Base-by-base conservation (phyloP, 768 basidiomycete genomes). In the Dacryopinax spathularia region DNA sequence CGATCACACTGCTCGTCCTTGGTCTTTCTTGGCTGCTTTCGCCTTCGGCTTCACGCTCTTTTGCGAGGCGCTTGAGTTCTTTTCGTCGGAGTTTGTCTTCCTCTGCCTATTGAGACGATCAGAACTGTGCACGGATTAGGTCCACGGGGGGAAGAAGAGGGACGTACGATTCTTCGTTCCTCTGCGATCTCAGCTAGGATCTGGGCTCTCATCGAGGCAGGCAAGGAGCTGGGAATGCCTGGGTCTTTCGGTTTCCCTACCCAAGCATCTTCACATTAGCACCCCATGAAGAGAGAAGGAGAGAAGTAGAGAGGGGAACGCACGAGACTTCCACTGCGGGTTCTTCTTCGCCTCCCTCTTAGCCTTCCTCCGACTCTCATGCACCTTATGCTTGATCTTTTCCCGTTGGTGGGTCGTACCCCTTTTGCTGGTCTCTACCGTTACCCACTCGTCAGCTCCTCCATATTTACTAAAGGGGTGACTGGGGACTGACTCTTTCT, bases 181-280 rank as follows among this genome's bases (percentile, higher is more conserved):
- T 89, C 88, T 44, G 86, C 86, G 61, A 95, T 81, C 70, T 97
- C 93, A 3, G 91, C 93, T 31, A 97, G 77, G 66, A 97, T 87
- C 74, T 91, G 86, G 70, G 94, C 93, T 75, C 95, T 97, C 80
- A 86, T 93, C 2, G 12, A 10, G n/a, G 36, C 36, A 37, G 91
- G 92, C 76, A 92, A 92, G 65, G 84, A 85, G 74, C 88, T 94
- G 6, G 93, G 93, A 67, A 96, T 92, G 44, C 93, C 93, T 33
- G 89, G 91, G 73, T 97, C 93, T 73, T 91, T 93, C 70, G 83
- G 80, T 66, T 85, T 83, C 73, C 88, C 88, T 89, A 63, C 34
- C 13, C 15, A 66, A 20, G 22, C 9, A 18, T 20, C 22, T 33
- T 33, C n/a, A 25, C 25, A n/a, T 34, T 15, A 33, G 27, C n/a